Evolutionary conservation across 192 early-diverging fungal genomes (phyloP), one percentile per base, ranked within the genome.

Genomic region (Podila epigama): DNA sequence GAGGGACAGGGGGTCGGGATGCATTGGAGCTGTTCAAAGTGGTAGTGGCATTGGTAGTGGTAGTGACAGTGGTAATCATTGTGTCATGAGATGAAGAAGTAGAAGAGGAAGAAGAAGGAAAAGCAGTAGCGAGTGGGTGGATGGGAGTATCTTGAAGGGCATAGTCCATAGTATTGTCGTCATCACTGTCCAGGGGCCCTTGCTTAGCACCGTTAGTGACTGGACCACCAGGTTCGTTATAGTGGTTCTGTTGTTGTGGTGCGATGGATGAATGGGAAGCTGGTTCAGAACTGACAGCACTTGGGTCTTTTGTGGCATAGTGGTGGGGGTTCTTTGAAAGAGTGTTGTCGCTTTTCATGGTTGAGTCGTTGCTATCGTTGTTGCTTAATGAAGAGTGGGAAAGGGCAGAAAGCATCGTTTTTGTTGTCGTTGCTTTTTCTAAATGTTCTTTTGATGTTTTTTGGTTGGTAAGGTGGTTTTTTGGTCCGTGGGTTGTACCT

Each of bases 321-420:
- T 31, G 58, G 25, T 60, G 61, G 28, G 18, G 41, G 16, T 51
- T 56, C 55, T 62, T 50, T 62, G 15, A 31, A 53, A 28, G 40
- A 16, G 7, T 20, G 25, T 12, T 57, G 42, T 36, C 20, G 3
- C 9, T 20, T 59, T 12, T 55, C 16, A 28, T 31, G 25, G 48
- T 56, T 62, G n/a, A n/a, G 39, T 25, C 48, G 37, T 59, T 50
- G 28, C 51, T 32, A 18, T 55, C 13, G 37, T 61, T 25, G 56
- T 51, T 71, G 56, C 61, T 41, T 71, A 71, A 64, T 71, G 69
- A 70, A 25, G 69, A 31, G 27, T 58, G 62, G 1, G 54, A 48
- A 33, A 71, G 11, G 6, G 69, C 62, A 18, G 69, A 71, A 34
- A 71, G 41, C 69, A 64, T 70, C 31, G 3, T 29, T 51, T 25